These are phyloP conservation scores for Gymnopilus junonius DNA, from an alignment of 768 basidiomycete species.

Conservation along the genomic window DNA sequence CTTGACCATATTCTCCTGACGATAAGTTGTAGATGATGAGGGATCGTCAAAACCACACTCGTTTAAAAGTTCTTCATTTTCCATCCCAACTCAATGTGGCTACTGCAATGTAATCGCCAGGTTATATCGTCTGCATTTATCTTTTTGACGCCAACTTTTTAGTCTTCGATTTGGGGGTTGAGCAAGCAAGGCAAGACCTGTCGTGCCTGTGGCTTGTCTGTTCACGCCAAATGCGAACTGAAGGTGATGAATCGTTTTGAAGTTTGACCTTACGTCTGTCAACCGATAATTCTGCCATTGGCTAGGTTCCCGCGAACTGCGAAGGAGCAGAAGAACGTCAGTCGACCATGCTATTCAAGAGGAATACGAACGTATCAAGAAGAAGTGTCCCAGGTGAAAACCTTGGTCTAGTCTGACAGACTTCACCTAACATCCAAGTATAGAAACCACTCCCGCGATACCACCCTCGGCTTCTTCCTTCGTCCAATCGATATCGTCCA, in stretches of 20 bases:
- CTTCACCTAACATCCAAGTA: constrained; percentile 13
- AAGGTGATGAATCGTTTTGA: constrained; percentile 53
- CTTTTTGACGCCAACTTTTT: constrained; percentile 10
- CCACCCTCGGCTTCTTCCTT: constrained; percentile 63
- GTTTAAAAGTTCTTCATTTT: constrained; percentile 87
- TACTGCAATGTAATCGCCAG: constrained; percentile 70
- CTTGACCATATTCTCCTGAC: constrained; percentile 4
- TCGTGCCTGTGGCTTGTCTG: constrained; percentile 74
- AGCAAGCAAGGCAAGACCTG: constrained; percentile 89
- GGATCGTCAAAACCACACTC: constrained; percentile 72
- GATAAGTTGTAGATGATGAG: constrained; percentile 62
- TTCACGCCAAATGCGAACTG: constrained; percentile 85
- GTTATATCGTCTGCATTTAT: not conserved
- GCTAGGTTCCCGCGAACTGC: constrained; percentile 53
- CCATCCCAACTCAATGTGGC: constrained; percentile 80
- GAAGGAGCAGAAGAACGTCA: constrained; percentile 34
- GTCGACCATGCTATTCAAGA: constrained; percentile 28
- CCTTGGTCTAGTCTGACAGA: constrained; percentile 6
- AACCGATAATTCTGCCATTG: constrained; percentile 7
- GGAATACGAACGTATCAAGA: constrained; percentile 27
- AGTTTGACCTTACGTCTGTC: not conserved
- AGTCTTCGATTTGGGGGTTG: constrained; percentile 88
- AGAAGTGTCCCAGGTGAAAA: constrained; percentile 28
- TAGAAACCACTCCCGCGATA: constrained; percentile 22
- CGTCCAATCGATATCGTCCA: constrained; percentile 41